phyloP scores from a whole-genome alignment of 176 grass and related monocot species.

The Eremochloa ophiuroides region DNA sequence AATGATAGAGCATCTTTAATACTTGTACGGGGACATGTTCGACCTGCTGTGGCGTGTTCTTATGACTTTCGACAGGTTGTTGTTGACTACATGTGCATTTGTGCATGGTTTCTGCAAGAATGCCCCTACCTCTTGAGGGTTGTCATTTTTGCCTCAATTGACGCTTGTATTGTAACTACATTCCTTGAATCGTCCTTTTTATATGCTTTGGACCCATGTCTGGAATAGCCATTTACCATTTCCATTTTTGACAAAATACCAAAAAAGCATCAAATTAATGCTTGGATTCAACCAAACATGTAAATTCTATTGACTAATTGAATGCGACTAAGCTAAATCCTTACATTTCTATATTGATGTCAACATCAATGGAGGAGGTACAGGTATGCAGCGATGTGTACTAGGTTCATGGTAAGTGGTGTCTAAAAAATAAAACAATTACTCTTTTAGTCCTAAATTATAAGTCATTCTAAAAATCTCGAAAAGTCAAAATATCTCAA shows the following conservation, averaged over 20 bases:
- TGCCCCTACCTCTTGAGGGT: not conserved
- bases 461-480: too few relatives aligned
- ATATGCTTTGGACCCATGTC: too few relatives aligned
- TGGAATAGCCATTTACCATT: not conserved
- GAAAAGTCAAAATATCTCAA: not conserved
- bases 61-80: constrained; percentile 7
- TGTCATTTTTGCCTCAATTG: not conserved
- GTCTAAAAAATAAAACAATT: not conserved
- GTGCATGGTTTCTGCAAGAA: not conserved
- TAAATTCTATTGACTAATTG: not conserved
- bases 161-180: not conserved
- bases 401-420: not conserved
- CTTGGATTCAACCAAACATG: not conserved
- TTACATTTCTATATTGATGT: not conserved
- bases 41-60: not conserved
- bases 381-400: not conserved
- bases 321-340: not conserved
- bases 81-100: not conserved
- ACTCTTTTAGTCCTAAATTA: too few relatives aligned
- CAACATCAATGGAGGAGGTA: not conserved
- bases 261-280: not conserved
- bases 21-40: not conserved
- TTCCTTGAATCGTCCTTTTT: not conserved
- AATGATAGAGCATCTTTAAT: constrained; percentile 3
- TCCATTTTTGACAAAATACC: not conserved